These are phyloP conservation scores for Scedosporium dehoogii DNA, from an alignment of 2,329 filamentous ascomycete species.

Conservation along the genomic window DNA sequence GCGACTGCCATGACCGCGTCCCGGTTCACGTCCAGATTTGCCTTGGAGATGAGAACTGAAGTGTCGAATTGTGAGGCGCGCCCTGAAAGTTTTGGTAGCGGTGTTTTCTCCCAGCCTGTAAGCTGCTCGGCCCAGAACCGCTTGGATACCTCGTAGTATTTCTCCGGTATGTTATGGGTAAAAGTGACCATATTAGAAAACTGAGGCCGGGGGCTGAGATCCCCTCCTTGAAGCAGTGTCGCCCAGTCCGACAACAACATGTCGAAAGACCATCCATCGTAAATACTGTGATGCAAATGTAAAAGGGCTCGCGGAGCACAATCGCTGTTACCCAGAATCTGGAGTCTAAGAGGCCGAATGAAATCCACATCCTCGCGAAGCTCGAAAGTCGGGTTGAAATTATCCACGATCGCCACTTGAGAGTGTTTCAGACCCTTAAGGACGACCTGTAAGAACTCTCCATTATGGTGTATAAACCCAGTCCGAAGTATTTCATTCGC, in stretches of 20 bases:
- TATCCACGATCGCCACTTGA: conserved; percentile 31
- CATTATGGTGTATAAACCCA: conserved; percentile 53
- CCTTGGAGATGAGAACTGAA: neutral
- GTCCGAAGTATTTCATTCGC: conserved; percentile 61
- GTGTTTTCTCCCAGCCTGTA: conserved; percentile 39
- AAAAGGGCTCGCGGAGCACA: conserved; percentile 29
- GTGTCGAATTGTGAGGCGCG: conserved; percentile 2
- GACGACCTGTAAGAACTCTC: conserved; percentile 51
- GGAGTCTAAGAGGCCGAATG: conserved; percentile 51
- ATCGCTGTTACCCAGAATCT: conserved; percentile 29
- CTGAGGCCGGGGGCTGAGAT: conserved; percentile 34
- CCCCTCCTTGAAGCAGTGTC: conserved; percentile 27
- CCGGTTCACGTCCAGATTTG: neutral
- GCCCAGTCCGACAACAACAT: conserved; percentile 60
- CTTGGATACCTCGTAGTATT: conserved; percentile 30
- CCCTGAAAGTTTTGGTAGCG: conserved; percentile 49
- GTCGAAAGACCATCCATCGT: conserved; percentile 91
- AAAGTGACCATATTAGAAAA: conserved; percentile 51
- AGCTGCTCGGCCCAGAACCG: conserved; percentile 65
- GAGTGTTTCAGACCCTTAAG: conserved; percentile 41
- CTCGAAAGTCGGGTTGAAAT: conserved; percentile 26
- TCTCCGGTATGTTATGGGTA: conserved; percentile 20
- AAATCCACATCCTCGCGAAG: conserved; percentile 27
- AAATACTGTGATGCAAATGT: conserved; percentile 71
- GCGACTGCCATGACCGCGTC: conserved; percentile 21